phyloP scores from a whole-genome alignment of 176 grass and related monocot genomes.

The Avena eriantha region DNA sequence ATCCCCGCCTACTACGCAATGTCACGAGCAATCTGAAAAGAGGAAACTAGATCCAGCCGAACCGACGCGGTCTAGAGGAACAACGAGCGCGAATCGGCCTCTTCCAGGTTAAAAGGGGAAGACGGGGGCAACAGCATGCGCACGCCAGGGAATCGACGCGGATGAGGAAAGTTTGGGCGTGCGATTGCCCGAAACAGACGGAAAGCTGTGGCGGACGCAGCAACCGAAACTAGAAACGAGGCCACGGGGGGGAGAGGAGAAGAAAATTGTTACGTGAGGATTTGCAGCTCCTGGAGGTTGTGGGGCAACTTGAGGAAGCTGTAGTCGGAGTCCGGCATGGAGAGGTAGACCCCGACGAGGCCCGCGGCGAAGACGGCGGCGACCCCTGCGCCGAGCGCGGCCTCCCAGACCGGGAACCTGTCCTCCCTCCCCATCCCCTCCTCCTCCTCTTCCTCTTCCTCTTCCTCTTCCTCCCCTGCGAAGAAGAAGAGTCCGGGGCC shows the following conservation, averaged over 20 bases:
- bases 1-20: constrained; percentile 6
- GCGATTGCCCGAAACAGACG: not conserved
- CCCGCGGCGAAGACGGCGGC: constrained; percentile 71
- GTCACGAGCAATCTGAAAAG: not conserved
- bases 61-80: not conserved
- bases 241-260: too few species aligned
- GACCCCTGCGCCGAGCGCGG: constrained; percentile 60
- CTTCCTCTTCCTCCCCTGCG: not conserved
- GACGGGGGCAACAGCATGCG: not conserved
- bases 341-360: constrained; percentile 79
- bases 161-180: constrained; percentile 23
- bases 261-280: constrained; percentile 62
- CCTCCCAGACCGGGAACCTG: constrained; percentile 78
- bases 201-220: constrained; percentile 17
- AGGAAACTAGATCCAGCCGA: constrained; percentile 20
- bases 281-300: constrained; percentile 81
- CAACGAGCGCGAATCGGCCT: not conserved
- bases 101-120: not conserved
- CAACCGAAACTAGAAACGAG: constrained; percentile 25
- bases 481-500: constrained; percentile 45
- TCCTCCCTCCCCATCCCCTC: constrained; percentile 63
- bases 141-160: not conserved
- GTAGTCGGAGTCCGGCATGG: constrained; percentile 86
- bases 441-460: not conserved
- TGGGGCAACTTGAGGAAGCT: constrained; percentile 70